Percentiles rank a stretch among this genome's conserved stretches.
phyloP scores from a whole-genome alignment of 1,284 basidiomycete species.

The Heterobasidion annosum region DNA sequence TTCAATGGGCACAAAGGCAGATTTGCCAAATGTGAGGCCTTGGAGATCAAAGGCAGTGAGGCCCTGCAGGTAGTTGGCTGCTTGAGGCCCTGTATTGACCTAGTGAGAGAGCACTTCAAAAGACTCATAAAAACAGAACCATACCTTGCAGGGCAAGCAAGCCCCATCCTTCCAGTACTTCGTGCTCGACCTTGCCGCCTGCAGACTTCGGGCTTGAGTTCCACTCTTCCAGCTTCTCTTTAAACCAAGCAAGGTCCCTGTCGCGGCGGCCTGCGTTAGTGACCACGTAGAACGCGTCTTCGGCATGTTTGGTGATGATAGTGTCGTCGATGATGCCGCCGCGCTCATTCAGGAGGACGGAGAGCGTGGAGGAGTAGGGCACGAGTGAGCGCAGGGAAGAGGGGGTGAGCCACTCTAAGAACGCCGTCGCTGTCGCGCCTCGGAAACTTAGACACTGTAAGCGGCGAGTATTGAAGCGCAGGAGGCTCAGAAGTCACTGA shows the following conservation, averaged over 20 bases:
- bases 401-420: conserved; percentile 81
- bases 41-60: conserved; percentile 70
- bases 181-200: conserved; percentile 64
- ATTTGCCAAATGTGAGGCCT: conserved; percentile 72
- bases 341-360: conserved; percentile 79
- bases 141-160: conserved; percentile 85
- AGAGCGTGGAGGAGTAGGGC: conserved; percentile 72
- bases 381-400: conserved; percentile 65
- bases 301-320: conserved; percentile 75
- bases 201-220: conserved; percentile 44
- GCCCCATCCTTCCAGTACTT: conserved; percentile 82
- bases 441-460: conserved; percentile 44
- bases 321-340: conserved; percentile 97
- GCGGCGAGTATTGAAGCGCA: background rate
- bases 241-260: conserved; percentile 78
- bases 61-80: conserved; percentile 69
- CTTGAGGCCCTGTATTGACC: conserved; percentile 66
- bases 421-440: conserved; percentile 64
- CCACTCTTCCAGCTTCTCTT: conserved; percentile 64
- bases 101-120: background rate
- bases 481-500: conserved; percentile 18
- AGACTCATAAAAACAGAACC: conserved; percentile 4
- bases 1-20: conserved; percentile 69
- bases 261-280: conserved; percentile 90
- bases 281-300: conserved; percentile 87